Percentiles rank a stretch among this genome's conserved stretches.
Evolutionary conservation across 73 alveolate genomes (phyloP).

Genomic region (Diophrys sp.): DNA sequence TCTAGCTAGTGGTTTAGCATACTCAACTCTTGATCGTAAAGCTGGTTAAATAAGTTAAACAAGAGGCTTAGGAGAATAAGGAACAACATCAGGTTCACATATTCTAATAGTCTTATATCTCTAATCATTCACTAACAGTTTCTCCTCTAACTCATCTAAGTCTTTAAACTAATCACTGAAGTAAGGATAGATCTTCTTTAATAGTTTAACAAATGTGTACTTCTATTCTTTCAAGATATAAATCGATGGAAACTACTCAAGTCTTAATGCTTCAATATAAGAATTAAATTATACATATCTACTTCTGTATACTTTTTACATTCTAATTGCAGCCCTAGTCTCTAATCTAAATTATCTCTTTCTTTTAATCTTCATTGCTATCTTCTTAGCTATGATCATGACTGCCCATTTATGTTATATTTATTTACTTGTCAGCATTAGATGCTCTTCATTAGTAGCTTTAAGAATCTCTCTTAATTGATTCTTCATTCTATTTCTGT

Average conservation of each 20-base stretch:
- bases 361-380: background rate
- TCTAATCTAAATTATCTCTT: constrained; percentile 1
- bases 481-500: constrained; percentile 5
- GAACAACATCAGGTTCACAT: constrained; percentile 41
- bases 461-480: constrained; percentile 15
- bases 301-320: constrained; percentile 29
- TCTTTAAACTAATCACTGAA: constrained; percentile 14
- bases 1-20: background rate
- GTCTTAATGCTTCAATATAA: constrained; percentile 30
- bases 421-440: constrained; percentile 33
- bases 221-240: constrained; percentile 4
- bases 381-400: background rate
- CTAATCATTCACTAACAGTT: constrained; percentile 14
- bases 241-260: constrained; percentile 20
- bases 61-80: constrained; percentile 13
- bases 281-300: constrained; percentile 9
- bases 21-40: constrained; percentile 13
- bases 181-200: background rate
- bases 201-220: background rate
- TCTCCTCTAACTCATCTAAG: constrained; percentile 19
- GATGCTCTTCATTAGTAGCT: constrained; percentile 24
- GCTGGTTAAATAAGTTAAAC: constrained; percentile 32
- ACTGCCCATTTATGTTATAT: constrained; percentile 2
- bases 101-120: constrained; percentile 30
- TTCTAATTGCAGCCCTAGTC: constrained; percentile 17